A percentile compares a stretch with the other conserved stretches of the same genome.
phyloP scores from a whole-genome alignment of 2,329 filamentous ascomycete genomes.

The Scolecobasidium constrictum region DNA sequence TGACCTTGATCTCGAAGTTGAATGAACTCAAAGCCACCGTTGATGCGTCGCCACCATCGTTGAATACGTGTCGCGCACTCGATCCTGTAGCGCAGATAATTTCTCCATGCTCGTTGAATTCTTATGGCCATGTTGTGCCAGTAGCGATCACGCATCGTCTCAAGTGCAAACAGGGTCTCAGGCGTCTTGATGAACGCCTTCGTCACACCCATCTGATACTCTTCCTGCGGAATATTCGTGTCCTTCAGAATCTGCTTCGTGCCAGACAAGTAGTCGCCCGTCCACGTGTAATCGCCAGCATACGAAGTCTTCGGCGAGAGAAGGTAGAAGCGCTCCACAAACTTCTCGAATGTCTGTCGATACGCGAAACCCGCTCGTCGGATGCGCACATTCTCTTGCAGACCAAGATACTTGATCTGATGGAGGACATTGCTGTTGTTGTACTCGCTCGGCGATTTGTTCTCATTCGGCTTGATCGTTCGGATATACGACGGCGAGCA shows the following conservation, averaged over 20 bases:
- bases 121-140: slow-evolving; percentile 99
- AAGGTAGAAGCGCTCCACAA: slow-evolving; percentile 93
- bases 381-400: slow-evolving; percentile 99
- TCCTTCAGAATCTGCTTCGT: slow-evolving; percentile 91
- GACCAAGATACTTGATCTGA: slow-evolving; percentile 96
- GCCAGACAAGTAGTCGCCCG: slow-evolving; percentile 75
- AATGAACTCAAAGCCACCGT: slow-evolving; percentile 78
- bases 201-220: slow-evolving; percentile 93
- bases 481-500: slow-evolving; percentile 95
- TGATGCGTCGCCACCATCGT: slow-evolving; percentile 89
- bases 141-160: slow-evolving; percentile 95
- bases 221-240: slow-evolving; percentile 86
- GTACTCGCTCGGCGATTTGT: slow-evolving; percentile 91
- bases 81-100: slow-evolving; percentile 82
- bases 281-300: slow-evolving; percentile 95
- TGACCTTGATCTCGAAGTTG: slow-evolving; percentile 84
- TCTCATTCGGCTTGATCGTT: slow-evolving; percentile 98
- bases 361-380: slow-evolving; percentile 93
- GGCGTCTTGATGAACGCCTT: slow-evolving; percentile 98
- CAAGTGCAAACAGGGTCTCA: slow-evolving; percentile 89
- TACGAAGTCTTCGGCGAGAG: slow-evolving; percentile 91
- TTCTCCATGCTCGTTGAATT: slow-evolving; percentile 95
- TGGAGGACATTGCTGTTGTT: slow-evolving; percentile 87
- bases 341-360: slow-evolving; percentile 94
- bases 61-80: slow-evolving; percentile 93